Conservation (phyloP, 2,329 filamentous ascomycete species). For the Diaporthe capsici region DNA sequence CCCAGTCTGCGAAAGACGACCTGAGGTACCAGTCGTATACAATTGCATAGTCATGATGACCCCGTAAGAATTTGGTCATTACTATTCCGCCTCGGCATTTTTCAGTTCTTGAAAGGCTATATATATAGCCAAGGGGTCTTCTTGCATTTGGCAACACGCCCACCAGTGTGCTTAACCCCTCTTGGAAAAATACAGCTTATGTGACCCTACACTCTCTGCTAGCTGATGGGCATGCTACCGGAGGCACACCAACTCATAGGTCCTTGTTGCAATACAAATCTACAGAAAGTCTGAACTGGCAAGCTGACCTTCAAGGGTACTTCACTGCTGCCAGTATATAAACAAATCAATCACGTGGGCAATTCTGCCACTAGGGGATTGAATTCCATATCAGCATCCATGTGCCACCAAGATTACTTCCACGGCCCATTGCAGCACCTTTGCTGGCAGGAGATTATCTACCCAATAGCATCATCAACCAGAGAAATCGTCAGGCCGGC, state of each 20-base stretch:
- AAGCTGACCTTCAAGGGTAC: neutral
- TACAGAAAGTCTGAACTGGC: neutral
- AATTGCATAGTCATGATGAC: neutral
- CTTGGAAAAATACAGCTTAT: neutral
- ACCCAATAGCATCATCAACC: neutral
- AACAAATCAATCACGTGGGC: neutral
- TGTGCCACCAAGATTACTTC: neutral
- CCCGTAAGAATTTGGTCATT: neutral
- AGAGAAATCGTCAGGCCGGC: neutral
- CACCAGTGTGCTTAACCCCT: neutral
- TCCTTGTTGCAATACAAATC: neutral
- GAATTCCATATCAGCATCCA: neutral
- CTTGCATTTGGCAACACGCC: neutral
- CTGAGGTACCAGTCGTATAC: neutral
- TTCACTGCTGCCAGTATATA: neutral
- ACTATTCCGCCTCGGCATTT: neutral
- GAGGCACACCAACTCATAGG: neutral
- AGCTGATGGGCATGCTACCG: neutral
- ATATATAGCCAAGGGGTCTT: neutral
- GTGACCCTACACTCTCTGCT: neutral
- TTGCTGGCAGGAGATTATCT: neutral
- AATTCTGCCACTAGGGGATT: neutral
- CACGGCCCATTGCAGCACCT: neutral
- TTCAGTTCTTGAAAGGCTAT: neutral
- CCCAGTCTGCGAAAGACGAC: neutral